Base-by-base conservation (phyloP, 139 green algal genomes). In the Micractinium sp. region DNA sequence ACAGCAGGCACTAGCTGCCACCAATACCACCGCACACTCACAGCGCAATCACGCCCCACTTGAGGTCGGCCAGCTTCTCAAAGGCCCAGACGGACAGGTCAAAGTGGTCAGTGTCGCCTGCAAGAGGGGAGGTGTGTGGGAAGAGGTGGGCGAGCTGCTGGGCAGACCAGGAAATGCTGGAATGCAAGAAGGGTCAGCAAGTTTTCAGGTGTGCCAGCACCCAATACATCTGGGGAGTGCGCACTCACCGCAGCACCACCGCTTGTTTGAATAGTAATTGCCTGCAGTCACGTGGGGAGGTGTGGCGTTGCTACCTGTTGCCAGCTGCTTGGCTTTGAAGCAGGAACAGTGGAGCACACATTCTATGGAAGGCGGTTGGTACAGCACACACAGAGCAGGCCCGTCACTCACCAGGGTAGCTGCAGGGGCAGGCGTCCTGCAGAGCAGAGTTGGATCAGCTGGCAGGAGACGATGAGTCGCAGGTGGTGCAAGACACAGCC, bases 261-360 rank as follows among this genome's bases (percentile, higher is more conserved):
- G 86, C 91, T 93, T 93, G 89, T 93, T 93, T 53, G 36, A 81
- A 81, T 93, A 93, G 35, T 79, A 89, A 87, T 92, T 92, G 53
- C 82, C 87, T 77, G 78, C 22, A 60, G 75, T 25, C 63, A 27
- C 7, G 9, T 71, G 63, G 22, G 20, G 63, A 12, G 63, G 47
- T 56, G 47, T 56, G 47, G 47, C 47, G 47, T n/a, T n/a, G n/a
- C n/a, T n/a, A n/a, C n/a, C n/a, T 56, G 47, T 56, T 5, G 47
- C 47, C 47, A 56, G 9, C 47, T 56, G 47, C 47, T 56, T 56
- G 47, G 47, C 35, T 23, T 79, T 20, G 85, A 92, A 60, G 35
- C 38, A 87, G 22, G 35, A 67, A 20, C n/a, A 22, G 20, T 38
- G 36, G 13, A 77, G 20, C 19, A 36, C 2, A 3, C 60, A 25